These are phyloP conservation scores for Pichia terricola DNA, from an alignment of 1,139 yeast species.

Conservation along the genomic window DNA sequence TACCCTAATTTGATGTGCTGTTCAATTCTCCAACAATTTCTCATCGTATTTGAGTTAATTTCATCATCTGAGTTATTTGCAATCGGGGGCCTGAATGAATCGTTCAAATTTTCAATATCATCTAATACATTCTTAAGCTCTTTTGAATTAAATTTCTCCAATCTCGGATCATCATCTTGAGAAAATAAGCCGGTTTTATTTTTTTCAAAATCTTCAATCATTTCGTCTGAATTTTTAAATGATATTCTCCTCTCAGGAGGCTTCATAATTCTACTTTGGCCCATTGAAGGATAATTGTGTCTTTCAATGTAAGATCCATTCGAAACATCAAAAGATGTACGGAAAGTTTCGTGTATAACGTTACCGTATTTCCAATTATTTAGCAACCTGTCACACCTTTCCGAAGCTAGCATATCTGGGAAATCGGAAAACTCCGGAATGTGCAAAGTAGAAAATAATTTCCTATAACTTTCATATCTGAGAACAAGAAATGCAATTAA, in stretches of 20 bases:
- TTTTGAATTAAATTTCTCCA: background rate
- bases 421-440: constrained; percentile 5
- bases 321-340: constrained; percentile 1
- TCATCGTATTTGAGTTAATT: constrained; percentile 1
- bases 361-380: constrained; percentile 2
- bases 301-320: constrained; percentile 1
- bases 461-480: constrained; percentile 1
- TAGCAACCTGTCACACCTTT: constrained; percentile 5
- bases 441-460: background rate
- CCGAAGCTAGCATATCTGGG: background rate
- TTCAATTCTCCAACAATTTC: constrained; percentile 5
- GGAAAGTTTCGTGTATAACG: constrained; percentile 1
- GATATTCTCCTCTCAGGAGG: background rate
- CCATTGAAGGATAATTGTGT: constrained; percentile 5
- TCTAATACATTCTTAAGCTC: background rate
- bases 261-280: no score
- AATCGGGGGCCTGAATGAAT: background rate
- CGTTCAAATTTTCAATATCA: background rate
- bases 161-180: constrained; percentile 5
- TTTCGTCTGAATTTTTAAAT: background rate
- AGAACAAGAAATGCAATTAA: constrained; percentile 5
- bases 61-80: background rate
- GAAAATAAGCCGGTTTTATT: constrained; percentile 8
- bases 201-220: constrained; percentile 5
- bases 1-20: background rate